Evolutionary conservation across 257 asterid genomes (phyloP).

Genomic region (Solanum virginianum): DNA sequence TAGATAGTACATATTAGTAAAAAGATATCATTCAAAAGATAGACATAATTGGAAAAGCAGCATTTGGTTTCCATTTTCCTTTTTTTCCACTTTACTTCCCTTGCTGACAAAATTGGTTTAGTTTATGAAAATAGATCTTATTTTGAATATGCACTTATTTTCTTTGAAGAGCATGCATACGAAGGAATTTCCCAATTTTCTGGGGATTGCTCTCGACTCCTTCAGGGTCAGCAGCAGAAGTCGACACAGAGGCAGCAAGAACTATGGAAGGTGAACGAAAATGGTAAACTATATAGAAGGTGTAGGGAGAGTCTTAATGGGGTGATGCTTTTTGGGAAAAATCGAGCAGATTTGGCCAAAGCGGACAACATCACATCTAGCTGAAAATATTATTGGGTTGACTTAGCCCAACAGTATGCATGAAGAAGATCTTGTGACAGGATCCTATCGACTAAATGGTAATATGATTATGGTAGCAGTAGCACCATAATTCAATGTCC

Average conservation of each 20-base stretch:
- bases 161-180: accelerated
- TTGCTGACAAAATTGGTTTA: neutral
- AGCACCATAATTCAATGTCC: neutral
- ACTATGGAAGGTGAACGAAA: neutral
- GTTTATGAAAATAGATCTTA: neutral
- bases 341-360: neutral
- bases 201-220: neutral
- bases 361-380: neutral
- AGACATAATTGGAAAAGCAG: neutral
- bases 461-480: neutral
- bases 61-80: neutral
- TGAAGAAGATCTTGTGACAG: neutral
- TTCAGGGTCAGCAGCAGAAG: neutral
- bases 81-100: neutral
- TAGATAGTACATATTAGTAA: neutral
- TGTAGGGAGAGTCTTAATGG: neutral
- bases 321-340: neutral
- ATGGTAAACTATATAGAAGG: neutral
- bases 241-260: neutral
- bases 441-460: neutral
- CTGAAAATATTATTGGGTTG: neutral
- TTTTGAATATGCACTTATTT: neutral
- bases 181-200: neutral
- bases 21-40: neutral
- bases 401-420: neutral